These are phyloP conservation scores for Sporisorium graminicola DNA, from an alignment of 1,284 basidiomycete genomes.

Conservation along the genomic window DNA sequence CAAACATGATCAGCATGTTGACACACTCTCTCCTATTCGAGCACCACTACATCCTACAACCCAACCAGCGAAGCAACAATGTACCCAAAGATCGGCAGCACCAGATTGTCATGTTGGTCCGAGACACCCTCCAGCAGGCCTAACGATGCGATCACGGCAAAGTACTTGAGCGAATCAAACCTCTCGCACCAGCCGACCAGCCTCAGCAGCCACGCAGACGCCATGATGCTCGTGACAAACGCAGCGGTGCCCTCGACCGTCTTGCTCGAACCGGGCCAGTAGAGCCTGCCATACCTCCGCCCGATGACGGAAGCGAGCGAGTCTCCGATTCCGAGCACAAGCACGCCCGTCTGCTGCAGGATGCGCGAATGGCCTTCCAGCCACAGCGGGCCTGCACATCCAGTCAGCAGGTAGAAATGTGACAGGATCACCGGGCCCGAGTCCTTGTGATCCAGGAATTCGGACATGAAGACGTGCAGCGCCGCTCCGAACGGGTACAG, in stretches of 20 bases:
- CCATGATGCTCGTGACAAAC: constrained; percentile 81
- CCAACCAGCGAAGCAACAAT: constrained; percentile 53
- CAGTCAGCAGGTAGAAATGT: constrained; percentile 96
- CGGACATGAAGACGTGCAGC: constrained; percentile 92
- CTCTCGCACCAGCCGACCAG: constrained; percentile 73
- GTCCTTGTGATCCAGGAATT: constrained; percentile 96
- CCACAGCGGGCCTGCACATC: constrained; percentile 94
- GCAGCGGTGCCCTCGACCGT: constrained; percentile 91
- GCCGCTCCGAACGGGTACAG: constrained; percentile 94
- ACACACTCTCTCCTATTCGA: neutral
- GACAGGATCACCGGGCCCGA: constrained; percentile 94
- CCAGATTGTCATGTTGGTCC: constrained; percentile 68
- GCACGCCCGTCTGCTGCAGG: constrained; percentile 84
- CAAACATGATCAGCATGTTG: constrained; percentile 2
- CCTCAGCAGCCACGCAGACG: constrained; percentile 79
- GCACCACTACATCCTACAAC: constrained; percentile 3
- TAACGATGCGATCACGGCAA: constrained; percentile 37
- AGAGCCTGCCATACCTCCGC: constrained; percentile 80
- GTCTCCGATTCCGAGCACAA: constrained; percentile 92
- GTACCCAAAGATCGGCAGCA: constrained; percentile 64
- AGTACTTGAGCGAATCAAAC: constrained; percentile 50
- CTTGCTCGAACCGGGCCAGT: constrained; percentile 89
- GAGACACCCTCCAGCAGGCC: constrained; percentile 65
- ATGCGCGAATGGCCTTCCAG: constrained; percentile 76
- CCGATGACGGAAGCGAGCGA: constrained; percentile 93